Evolutionary conservation across 352 stramenopile species (phyloP).

Genomic region (Blastocystis sp.): DNA sequence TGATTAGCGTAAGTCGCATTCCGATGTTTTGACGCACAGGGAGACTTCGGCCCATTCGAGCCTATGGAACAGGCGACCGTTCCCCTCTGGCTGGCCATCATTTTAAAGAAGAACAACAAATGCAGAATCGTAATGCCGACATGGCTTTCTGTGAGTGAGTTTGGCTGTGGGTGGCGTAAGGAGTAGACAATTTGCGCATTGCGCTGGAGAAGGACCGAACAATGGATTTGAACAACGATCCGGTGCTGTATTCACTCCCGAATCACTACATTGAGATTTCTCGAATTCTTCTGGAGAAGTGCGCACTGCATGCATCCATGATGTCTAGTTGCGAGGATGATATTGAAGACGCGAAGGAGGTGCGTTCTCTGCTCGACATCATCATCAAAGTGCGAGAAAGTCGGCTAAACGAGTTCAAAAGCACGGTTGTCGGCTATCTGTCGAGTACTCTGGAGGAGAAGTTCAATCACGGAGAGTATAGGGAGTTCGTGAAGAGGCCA

Average conservation of each 20-base stretch:
- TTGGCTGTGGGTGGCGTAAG: background rate
- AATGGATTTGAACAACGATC: slow-evolving; percentile 12
- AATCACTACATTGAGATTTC: slow-evolving; percentile 66
- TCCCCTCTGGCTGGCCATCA: slow-evolving; percentile 56
- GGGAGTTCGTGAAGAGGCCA: slow-evolving; percentile 8
- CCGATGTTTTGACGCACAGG: background rate
- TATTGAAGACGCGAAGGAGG: slow-evolving; percentile 33
- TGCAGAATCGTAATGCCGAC: slow-evolving; percentile 62
- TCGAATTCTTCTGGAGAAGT: slow-evolving; percentile 51
- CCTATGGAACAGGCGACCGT: slow-evolving; percentile 54
- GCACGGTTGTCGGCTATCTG: slow-evolving; percentile 28
- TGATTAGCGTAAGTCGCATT: slow-evolving; percentile 12
- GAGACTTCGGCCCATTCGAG: slow-evolving; percentile 68
- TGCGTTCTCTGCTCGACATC: slow-evolving; percentile 36
- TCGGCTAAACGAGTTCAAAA: slow-evolving; percentile 43
- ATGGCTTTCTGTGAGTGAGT: slow-evolving; percentile 42
- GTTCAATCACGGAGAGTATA: slow-evolving; percentile 5
- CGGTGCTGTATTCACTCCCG: background rate
- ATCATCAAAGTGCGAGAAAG: slow-evolving; percentile 63
- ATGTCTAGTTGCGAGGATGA: slow-evolving; percentile 48
- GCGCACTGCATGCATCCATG: too few species aligned
- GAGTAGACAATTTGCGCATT: slow-evolving; percentile 4
- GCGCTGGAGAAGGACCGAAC: slow-evolving; percentile 30
- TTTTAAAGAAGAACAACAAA: slow-evolving; percentile 66
- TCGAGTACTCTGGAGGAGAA: slow-evolving; percentile 10